Base-by-base conservation (phyloP, 768 basidiomycete genomes). In the Leccinum barrowsii region DNA sequence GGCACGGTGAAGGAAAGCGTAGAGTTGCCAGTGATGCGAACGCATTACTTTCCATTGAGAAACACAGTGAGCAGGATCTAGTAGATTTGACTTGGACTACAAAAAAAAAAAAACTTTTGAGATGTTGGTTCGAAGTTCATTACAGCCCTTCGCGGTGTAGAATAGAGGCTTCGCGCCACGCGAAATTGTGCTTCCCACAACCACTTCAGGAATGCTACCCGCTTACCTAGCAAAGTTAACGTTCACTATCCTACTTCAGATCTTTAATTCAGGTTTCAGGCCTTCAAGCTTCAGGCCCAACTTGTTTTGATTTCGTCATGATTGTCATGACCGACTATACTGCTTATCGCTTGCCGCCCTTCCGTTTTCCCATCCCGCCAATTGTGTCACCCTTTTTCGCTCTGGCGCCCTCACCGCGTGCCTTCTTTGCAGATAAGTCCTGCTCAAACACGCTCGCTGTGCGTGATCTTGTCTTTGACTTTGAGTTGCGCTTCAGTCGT, bases 341-440 rank as follows among this genome's bases (percentile, higher is more conserved):
- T 67, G 19, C 42, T 44, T 21, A 71, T 63, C 74, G 67, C 59
- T 73, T 77, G 21, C 74, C 75, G n/a, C 74, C 75, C 46, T 68
- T 70, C 65, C 77, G 82, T 70, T 84, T 85, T 61, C 79, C 77
- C 70, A 79, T 75, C 24, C 81, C 76, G 15, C 81, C 80, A 35
- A 83, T 72, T 22, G 74, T 73, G 64, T 86, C 86, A 13, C 80
- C 81, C 69, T 83, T 86, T 69, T 82, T 85, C 34, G 87, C 82
- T 60, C 84, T 77, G 24, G 83, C 80, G 3, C 89, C 87, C 74
- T 89, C 89, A n/a, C 68, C 59, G 11, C 62, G 56, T 32, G 66
- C 67, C 34, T 61, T 71, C 62, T 74, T 80, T 56, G 78, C 72
- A 15, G 84, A 82, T 51, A 85, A 50, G 66, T 92, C 89, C 54